Conservation (phyloP, 371 early-diverging fungal genomes). For the Mortierella sp. region DNA sequence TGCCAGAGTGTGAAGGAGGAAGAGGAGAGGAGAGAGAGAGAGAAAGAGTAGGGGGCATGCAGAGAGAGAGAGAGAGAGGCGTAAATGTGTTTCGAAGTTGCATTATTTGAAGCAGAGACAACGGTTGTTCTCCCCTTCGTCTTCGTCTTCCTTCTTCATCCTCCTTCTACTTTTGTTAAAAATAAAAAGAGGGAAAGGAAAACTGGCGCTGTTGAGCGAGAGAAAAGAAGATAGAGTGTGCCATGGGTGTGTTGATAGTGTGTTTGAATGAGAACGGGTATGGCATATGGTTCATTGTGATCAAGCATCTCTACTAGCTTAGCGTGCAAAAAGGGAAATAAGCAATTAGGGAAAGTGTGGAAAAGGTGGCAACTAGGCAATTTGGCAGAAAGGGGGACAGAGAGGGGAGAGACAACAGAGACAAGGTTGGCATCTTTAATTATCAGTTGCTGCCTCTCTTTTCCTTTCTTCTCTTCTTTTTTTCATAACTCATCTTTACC, state of each 20-base stretch:
- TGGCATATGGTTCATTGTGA: too few relatives aligned
- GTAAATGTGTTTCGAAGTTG: conserved; percentile 5
- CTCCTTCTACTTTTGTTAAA: background rate
- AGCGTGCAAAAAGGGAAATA: background rate
- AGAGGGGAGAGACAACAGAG: background rate
- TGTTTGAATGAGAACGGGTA: too few relatives aligned
- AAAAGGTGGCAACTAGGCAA: background rate
- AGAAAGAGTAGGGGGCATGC: conserved; percentile 7
- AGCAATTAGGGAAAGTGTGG: background rate
- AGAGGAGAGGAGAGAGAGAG: background rate
- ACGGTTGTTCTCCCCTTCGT: background rate
- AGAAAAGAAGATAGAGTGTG: too few relatives aligned
- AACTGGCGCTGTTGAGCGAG: too few relatives aligned
- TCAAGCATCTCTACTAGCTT: too few relatives aligned
- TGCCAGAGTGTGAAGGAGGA: background rate
- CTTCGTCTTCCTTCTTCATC: background rate
- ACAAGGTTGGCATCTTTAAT: too few relatives aligned
- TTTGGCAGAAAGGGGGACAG: background rate
- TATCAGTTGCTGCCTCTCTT: too few relatives aligned
- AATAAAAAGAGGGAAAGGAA: background rate
- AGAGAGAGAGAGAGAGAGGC: background rate
- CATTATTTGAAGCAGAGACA: background rate
- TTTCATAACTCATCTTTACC: background rate
- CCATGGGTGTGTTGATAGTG: too few relatives aligned
- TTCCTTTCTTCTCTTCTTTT: background rate